Evolutionary conservation across 208 protist genomes (phyloP).

Genomic region (Phytomonas serpens): DNA sequence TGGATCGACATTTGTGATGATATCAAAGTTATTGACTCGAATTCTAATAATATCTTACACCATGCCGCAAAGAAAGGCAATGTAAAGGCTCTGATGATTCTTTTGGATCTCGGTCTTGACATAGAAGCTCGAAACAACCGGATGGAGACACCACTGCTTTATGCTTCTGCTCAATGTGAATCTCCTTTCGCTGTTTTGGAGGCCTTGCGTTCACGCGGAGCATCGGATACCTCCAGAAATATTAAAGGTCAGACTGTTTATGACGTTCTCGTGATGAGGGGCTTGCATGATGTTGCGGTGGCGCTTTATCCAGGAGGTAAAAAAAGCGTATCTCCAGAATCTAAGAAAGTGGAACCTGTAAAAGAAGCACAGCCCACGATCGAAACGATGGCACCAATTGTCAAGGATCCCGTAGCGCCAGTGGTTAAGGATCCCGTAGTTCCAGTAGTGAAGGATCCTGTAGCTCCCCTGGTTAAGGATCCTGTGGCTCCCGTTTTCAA

Average conservation of each 20-base stretch:
- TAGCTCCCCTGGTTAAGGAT: too few relatives aligned
- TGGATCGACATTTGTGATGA: slow-evolving; percentile 45
- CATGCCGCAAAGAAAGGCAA: slow-evolving; percentile 52
- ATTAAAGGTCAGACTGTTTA: background rate
- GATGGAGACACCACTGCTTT: slow-evolving; percentile 46
- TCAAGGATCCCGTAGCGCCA: background rate
- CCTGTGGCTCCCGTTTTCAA: too few relatives aligned
- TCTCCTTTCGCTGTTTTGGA: slow-evolving; percentile 29
- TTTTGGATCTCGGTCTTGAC: slow-evolving; percentile 29
- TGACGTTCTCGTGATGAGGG: background rate
- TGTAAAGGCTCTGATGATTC: slow-evolving; percentile 18
- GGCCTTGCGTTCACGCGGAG: slow-evolving; percentile 37
- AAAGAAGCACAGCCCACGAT: background rate
- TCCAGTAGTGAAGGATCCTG: too few relatives aligned
- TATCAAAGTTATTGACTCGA: slow-evolving; percentile 29
- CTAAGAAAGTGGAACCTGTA: background rate
- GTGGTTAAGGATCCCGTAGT: background rate
- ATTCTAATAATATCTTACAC: slow-evolving; percentile 60
- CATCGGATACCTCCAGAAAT: slow-evolving; percentile 1
- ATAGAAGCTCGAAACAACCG: slow-evolving; percentile 30
- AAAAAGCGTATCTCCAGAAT: background rate
- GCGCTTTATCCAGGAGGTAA: background rate
- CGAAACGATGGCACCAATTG: too few relatives aligned
- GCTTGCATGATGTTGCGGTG: background rate
- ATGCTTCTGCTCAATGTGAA: slow-evolving; percentile 34